A percentile compares a stretch with the other conserved stretches of the same genome.
Conservation (phyloP, 108 stramenopile genomes). For the Bacterosira constricta region DNA sequence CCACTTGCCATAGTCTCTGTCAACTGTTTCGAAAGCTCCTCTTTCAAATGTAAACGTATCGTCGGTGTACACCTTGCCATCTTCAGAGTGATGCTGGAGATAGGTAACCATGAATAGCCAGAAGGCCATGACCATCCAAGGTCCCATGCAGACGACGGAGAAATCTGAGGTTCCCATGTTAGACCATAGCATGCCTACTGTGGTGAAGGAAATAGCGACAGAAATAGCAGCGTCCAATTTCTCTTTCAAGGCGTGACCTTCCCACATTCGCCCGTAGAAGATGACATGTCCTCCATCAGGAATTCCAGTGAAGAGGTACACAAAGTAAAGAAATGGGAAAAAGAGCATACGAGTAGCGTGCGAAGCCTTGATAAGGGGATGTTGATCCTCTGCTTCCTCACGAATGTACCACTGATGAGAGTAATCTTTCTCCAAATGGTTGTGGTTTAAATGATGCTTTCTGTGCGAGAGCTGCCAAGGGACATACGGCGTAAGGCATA, state of each 20-base stretch:
- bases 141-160: slow-evolving; percentile 68
- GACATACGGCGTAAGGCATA: slow-evolving; percentile 73
- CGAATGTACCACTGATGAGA: slow-evolving; percentile 79
- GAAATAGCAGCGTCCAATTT: slow-evolving; percentile 55
- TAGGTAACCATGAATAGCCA: slow-evolving; percentile 96
- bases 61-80: slow-evolving; percentile 85
- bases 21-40: slow-evolving; percentile 91
- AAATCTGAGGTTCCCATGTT: slow-evolving; percentile 64
- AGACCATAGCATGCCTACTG: slow-evolving; percentile 55
- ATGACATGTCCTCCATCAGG: slow-evolving; percentile 78
- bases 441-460: slow-evolving; percentile 70
- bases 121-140: slow-evolving; percentile 78
- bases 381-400: slow-evolving; percentile 57
- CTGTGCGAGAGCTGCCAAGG: slow-evolving; percentile 63
- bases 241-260: slow-evolving; percentile 49
- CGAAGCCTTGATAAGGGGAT: slow-evolving; percentile 50
- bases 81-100: slow-evolving; percentile 88
- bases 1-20: slow-evolving; percentile 84
- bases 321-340: slow-evolving; percentile 70
- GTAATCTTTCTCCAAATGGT: slow-evolving; percentile 68
- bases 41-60: slow-evolving; percentile 73
- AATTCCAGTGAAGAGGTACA: slow-evolving; percentile 65
- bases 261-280: slow-evolving; percentile 82
- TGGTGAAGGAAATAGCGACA: slow-evolving; percentile 51
- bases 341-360: slow-evolving; percentile 60